Evolutionary conservation across 352 stramenopile genomes (phyloP).

Genomic region (Globisporangium megalacanthum): DNA sequence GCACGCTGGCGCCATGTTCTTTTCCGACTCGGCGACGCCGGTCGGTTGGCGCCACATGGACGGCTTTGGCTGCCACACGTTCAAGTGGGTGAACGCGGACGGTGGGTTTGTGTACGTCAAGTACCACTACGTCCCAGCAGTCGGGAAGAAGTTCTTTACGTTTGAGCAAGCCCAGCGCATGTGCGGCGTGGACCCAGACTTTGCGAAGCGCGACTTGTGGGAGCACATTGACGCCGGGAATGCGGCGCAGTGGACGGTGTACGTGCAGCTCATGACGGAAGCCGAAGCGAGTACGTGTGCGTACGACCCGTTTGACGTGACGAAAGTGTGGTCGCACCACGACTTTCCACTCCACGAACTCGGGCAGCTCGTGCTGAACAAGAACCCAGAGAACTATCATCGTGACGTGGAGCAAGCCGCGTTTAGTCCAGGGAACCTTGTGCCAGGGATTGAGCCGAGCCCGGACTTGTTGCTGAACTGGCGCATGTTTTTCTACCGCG

Average conservation of each 20-base stretch:
- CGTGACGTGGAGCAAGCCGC: conserved; percentile 91
- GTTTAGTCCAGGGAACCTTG: conserved; percentile 88
- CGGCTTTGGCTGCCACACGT: conserved; percentile 90
- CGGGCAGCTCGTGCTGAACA: conserved; percentile 85
- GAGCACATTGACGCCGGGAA: conserved; percentile 81
- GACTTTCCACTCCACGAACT: conserved; percentile 86
- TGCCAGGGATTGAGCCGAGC: conserved; percentile 87
- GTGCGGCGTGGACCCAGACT: conserved; percentile 76
- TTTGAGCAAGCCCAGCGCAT: conserved; percentile 73
- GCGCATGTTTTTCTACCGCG: conserved; percentile 86
- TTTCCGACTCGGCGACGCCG: conserved; percentile 84
- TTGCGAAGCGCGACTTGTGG: conserved; percentile 89
- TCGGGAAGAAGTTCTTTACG: conserved; percentile 84
- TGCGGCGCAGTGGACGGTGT: conserved; percentile 85
- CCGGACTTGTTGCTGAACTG: conserved; percentile 88
- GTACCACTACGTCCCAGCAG: conserved; percentile 92
- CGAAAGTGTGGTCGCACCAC: conserved; percentile 89
- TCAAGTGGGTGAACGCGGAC: conserved; percentile 84
- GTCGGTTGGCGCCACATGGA: conserved; percentile 90
- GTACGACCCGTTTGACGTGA: conserved; percentile 92
- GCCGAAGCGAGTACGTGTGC: conserved; percentile 46
- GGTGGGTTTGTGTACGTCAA: conserved; percentile 86
- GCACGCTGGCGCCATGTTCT: conserved; percentile 87
- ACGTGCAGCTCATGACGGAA: conserved; percentile 90
- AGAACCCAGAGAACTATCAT: conserved; percentile 92